Base-by-base conservation (phyloP, 1,139 yeast species). In the Diutina pseudorugosa region DNA sequence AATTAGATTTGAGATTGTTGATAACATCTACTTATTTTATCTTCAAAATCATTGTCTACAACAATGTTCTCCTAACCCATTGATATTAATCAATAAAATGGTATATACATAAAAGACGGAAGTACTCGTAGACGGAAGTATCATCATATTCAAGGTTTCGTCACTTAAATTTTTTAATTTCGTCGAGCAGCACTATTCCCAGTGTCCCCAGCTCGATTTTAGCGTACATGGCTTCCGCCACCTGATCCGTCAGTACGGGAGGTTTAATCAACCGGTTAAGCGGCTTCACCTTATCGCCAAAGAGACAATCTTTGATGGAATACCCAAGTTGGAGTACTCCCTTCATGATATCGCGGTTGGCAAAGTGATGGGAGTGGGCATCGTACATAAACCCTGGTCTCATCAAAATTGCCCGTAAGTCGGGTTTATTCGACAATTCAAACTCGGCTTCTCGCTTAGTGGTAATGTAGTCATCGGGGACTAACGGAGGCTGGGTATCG, bases 301-400 rank as follows among this genome's bases (percentile, higher is more conserved):
- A 45, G 3, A 67, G 51, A 7, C 61, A 55, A n/a, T 70, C 62
- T 56, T 82, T 82, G 3, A 75, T 68, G 51, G 68, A 65, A 53
- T 75, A 72, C 27, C 78, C 68, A 5, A 71, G 50, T 52, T 71
- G 59, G 47, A 72, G 59, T 11, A 67, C 58, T 4, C 57, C 56
- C 41, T 66, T 64, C 23, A 72, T 52, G 2, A 63, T 53, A 53
- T 65, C 68, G 47, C 77, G 63, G 47, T 71, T 64, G 43, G 65
- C 65, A 48, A 57, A 43, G 1, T 53, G 6, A 61, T 67, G 60
- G 51, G 66, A 55, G 12, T 67, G 59, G 50, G 70, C 79, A 61
- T 87, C 94, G 61, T 71, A 85, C 93, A 90, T 84, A 57, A 88
- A 79, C 0, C 95, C 94, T 0, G 97, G 96, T 56, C 96, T 73